A percentile compares a stretch with the other conserved stretches of the same genome.
phyloP scores from a whole-genome alignment of 1,284 basidiomycete genomes.

The Fomitopsis schrenkii region DNA sequence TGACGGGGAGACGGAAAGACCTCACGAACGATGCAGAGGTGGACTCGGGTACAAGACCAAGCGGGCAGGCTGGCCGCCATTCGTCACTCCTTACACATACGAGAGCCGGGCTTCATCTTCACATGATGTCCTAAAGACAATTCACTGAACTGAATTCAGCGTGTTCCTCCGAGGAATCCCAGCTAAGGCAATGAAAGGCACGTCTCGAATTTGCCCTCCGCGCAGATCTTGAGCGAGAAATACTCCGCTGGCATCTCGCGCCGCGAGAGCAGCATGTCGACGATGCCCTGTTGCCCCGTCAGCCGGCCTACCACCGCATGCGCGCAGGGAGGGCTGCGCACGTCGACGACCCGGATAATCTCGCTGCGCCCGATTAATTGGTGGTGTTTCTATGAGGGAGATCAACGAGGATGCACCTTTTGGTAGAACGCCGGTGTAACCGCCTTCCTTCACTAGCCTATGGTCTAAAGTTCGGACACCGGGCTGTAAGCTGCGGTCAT shows the following conservation, averaged over 20 bases:
- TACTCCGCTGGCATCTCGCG: slow-evolving; percentile 92
- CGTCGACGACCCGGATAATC: slow-evolving; percentile 67
- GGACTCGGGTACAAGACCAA: no score
- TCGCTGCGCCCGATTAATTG: slow-evolving; percentile 38
- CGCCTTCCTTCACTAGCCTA: slow-evolving; percentile 85
- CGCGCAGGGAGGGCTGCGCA: no score
- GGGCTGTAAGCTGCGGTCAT: background rate
- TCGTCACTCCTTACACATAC: no score
- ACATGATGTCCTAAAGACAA: no score
- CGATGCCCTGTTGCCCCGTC: slow-evolving; percentile 48
- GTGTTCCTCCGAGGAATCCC: no score
- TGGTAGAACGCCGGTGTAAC: slow-evolving; percentile 87
- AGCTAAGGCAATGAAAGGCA: no score
- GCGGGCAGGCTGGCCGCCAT: no score
- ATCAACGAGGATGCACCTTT: slow-evolving; percentile 91
- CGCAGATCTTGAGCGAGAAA: slow-evolving; percentile 75
- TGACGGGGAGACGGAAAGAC: no score
- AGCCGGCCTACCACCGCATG: background rate
- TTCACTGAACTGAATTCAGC: no score
- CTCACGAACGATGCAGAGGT: no score
- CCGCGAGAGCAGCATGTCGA: slow-evolving; percentile 48
- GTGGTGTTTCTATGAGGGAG: slow-evolving; percentile 73
- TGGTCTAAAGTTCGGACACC: slow-evolving; percentile 60
- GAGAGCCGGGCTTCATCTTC: no score
- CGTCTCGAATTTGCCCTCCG: slow-evolving; percentile 62